phyloP scores from a whole-genome alignment of 495 filamentous ascomycete species.

The Margaritispora aquatica region DNA sequence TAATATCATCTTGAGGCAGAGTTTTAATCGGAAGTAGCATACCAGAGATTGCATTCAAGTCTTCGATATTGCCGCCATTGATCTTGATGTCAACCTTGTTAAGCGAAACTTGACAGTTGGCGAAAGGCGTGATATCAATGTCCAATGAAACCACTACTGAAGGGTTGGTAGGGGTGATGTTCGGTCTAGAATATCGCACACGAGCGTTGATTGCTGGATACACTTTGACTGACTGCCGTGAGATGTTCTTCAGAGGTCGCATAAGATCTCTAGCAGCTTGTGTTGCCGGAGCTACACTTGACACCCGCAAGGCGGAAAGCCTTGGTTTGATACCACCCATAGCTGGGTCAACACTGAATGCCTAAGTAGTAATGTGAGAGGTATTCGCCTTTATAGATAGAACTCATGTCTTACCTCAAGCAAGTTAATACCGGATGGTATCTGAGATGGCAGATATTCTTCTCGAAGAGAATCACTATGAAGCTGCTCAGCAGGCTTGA shows the following conservation, averaged over 20 bases:
- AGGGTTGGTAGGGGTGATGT: conserved; percentile 54
- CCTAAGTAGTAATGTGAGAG: conserved; percentile 13
- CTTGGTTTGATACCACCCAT: conserved; percentile 61
- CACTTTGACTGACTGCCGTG: conserved; percentile 60
- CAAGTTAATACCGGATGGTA: conserved; percentile 74
- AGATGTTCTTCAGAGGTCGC: conserved; percentile 55
- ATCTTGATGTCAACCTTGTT: conserved; percentile 60
- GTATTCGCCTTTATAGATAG: background rate
- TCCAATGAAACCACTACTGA: conserved; percentile 70
- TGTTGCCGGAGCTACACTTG: conserved; percentile 63
- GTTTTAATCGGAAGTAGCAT: conserved; percentile 61
- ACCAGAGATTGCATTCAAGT: conserved; percentile 52
- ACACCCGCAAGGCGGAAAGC: conserved; percentile 74
- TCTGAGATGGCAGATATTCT: conserved; percentile 70
- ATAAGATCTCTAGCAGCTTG: conserved; percentile 50
- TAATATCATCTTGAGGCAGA: conserved; percentile 76
- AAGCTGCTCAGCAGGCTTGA: conserved; percentile 51
- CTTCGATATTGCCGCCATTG: conserved; percentile 60
- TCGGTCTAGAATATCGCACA: conserved; percentile 71
- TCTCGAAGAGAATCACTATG: conserved; percentile 44
- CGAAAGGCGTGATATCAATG: conserved; percentile 80
- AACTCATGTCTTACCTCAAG: conserved; percentile 42
- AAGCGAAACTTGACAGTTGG: conserved; percentile 64
- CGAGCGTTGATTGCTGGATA: conserved; percentile 79
- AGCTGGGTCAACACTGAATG: conserved; percentile 63